These are phyloP conservation scores for Iberis pinnata DNA, from an alignment of 345 rosid genomes.

Conservation along the genomic window DNA sequence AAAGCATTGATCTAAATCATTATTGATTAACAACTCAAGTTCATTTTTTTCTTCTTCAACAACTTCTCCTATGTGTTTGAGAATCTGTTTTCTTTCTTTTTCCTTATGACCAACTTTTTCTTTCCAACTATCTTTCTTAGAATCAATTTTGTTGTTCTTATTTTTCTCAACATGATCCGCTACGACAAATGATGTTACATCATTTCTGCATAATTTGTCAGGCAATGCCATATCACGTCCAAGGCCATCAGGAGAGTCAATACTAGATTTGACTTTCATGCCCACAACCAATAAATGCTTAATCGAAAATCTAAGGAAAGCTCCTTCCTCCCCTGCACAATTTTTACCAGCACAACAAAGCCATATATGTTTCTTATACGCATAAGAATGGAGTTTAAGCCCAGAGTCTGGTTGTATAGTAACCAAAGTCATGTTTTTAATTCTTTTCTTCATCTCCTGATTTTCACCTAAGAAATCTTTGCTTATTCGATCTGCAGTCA, in stretches of 20 bases:
- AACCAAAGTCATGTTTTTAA: no score
- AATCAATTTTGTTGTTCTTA: slow-evolving; percentile 28
- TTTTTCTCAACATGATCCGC: slow-evolving; percentile 38
- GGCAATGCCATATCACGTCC: slow-evolving; percentile 36
- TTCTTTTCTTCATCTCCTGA: no score
- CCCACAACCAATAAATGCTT: slow-evolving; percentile 89
- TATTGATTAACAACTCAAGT: slow-evolving; percentile 73
- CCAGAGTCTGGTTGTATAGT: no score
- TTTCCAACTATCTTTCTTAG: slow-evolving; percentile 36
- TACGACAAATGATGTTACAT: slow-evolving; percentile 28
- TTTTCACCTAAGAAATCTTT: slow-evolving; percentile 61
- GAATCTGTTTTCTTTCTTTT: slow-evolving; percentile 26
- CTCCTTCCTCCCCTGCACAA: slow-evolving; percentile 76
- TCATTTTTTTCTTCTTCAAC: slow-evolving; percentile 78
- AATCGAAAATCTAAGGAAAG: slow-evolving; percentile 87
- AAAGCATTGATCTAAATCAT: slow-evolving; percentile 90
- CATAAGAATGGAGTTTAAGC: no score
- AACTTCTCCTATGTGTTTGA: slow-evolving; percentile 40
- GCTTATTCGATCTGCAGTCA: slow-evolving; percentile 75
- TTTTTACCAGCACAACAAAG: slow-evolving; percentile 82
- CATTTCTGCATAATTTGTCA: slow-evolving; percentile 38
- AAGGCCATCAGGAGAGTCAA: slow-evolving; percentile 34
- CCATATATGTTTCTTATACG: no score
- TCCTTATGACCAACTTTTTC: slow-evolving; percentile 26
- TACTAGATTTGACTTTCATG: slow-evolving; percentile 74